These are phyloP conservation scores for Fusarium brachygibbosum DNA, from an alignment of 2,329 filamentous ascomycete genomes.

Conservation along the genomic window DNA sequence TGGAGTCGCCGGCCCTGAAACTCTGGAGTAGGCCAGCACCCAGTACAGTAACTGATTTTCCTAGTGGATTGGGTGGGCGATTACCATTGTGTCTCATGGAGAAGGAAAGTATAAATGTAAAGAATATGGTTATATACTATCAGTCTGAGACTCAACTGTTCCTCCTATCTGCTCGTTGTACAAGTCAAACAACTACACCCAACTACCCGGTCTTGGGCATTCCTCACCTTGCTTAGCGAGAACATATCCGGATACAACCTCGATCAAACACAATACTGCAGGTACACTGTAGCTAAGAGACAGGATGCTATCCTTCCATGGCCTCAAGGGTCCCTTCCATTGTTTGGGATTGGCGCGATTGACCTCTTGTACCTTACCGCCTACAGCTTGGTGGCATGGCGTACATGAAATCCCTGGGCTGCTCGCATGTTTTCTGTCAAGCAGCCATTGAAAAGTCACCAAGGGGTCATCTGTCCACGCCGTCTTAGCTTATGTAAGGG, in stretches of 20 bases:
- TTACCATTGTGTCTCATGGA: background rate
- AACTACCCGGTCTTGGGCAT: background rate
- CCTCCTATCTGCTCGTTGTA: background rate
- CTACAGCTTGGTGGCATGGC: slow-evolving; percentile 38
- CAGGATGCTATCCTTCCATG: slow-evolving; percentile 21
- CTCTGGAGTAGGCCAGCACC: background rate
- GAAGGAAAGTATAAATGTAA: background rate
- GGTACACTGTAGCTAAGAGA: slow-evolving; percentile 42
- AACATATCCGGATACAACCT: slow-evolving; percentile 17
- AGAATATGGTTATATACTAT: background rate
- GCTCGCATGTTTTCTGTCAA: slow-evolving; percentile 28
- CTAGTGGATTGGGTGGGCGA: background rate
- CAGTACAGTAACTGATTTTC: background rate
- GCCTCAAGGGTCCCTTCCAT: slow-evolving; percentile 18
- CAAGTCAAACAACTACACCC: background rate
- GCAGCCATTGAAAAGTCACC: slow-evolving; percentile 39
- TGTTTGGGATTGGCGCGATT: slow-evolving; percentile 42
- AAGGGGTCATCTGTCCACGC: slow-evolving; percentile 8
- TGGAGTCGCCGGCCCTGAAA: background rate
- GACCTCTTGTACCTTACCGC: slow-evolving; percentile 35
- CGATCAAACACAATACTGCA: slow-evolving; percentile 23
- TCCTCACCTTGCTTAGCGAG: background rate
- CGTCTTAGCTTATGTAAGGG: slow-evolving; percentile 24
- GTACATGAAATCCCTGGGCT: slow-evolving; percentile 41
- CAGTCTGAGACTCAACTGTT: background rate